These are phyloP conservation scores for Boletus vermiculosoides DNA, from an alignment of 768 basidiomycete genomes.

Conservation along the genomic window DNA sequence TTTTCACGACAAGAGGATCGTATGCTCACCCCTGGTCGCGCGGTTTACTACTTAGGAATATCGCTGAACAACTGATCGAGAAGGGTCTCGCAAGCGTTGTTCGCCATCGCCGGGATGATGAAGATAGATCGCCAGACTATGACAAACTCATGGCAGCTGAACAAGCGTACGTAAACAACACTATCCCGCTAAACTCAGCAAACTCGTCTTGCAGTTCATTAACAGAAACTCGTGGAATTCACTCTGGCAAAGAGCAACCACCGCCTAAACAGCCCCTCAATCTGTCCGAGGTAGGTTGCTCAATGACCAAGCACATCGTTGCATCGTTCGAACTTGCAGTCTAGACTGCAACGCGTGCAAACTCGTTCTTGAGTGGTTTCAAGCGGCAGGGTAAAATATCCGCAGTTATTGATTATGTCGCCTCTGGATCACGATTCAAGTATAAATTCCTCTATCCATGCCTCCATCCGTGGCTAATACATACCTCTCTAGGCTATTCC, in stretches of 20 bases:
- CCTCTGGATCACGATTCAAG: slow-evolving; percentile 96
- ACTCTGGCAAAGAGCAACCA: slow-evolving; percentile 87
- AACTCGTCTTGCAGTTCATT: slow-evolving; percentile 55
- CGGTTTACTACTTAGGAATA: slow-evolving; percentile 52
- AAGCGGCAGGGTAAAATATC: slow-evolving; percentile 83
- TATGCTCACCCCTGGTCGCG: slow-evolving; percentile 5
- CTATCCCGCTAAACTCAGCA: background rate
- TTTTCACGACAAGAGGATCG: background rate
- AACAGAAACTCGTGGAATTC: slow-evolving; percentile 77
- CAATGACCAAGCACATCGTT: background rate
- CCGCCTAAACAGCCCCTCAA: slow-evolving; percentile 81
- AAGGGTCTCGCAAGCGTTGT: slow-evolving; percentile 89
- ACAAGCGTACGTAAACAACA: slow-evolving; percentile 64
- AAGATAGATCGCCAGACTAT: slow-evolving; percentile 92
- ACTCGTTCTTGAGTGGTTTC: slow-evolving; percentile 86
- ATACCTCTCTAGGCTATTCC: slow-evolving; percentile 55
- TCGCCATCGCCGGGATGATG: slow-evolving; percentile 92
- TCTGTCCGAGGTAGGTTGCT: slow-evolving; percentile 74
- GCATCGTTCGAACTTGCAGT: slow-evolving; percentile 1
- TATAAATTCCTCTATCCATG: slow-evolving; percentile 31
- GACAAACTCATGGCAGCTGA: slow-evolving; percentile 96
- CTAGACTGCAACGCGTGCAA: slow-evolving; percentile 72
- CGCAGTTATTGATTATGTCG: slow-evolving; percentile 90
- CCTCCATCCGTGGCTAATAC: background rate
- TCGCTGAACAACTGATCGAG: slow-evolving; percentile 91